phyloP scores from a whole-genome alignment of 2,329 filamentous ascomycete genomes.

The Tolypocladium paradoxum region DNA sequence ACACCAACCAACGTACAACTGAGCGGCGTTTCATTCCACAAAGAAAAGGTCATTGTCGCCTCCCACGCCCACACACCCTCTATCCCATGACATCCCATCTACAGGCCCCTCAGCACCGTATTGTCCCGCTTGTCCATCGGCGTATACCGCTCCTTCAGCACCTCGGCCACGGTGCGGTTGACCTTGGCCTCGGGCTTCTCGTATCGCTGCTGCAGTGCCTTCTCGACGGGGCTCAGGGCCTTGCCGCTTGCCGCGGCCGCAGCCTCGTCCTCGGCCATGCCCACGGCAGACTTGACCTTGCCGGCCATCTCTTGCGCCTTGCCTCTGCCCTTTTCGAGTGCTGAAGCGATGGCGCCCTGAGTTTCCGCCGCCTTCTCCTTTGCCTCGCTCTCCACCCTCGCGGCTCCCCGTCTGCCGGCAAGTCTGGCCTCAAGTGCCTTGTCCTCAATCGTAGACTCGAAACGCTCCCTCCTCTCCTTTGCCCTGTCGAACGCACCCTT shows the following conservation, averaged over 20 bases:
- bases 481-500: conserved; percentile 22
- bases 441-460: conserved; percentile 15
- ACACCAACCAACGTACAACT: background rate
- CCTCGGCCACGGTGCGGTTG: conserved; percentile 40
- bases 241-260: conserved; percentile 13
- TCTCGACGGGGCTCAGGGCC: conserved; percentile 30
- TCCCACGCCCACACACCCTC: background rate
- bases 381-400: conserved; percentile 9
- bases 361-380: conserved; percentile 21
- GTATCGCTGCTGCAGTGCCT: conserved; percentile 41
- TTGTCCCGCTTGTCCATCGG: conserved; percentile 35
- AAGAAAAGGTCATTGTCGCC: background rate
- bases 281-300: conserved; percentile 24
- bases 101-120: conserved; percentile 30
- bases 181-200: conserved; percentile 26
- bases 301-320: conserved; percentile 29
- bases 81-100: conserved; percentile 4
- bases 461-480: conserved; percentile 15
- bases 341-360: conserved; percentile 25
- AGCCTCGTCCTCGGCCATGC: conserved; percentile 24
- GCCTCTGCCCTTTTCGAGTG: conserved; percentile 29
- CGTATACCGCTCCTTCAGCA: conserved; percentile 43
- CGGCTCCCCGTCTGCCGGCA: conserved; percentile 12
- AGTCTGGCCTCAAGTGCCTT: conserved; percentile 16
- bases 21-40: background rate